These are phyloP conservation scores for Mycosarcoma mackinlayi DNA, from an alignment of 1,284 basidiomycete genomes.

Conservation along the genomic window DNA sequence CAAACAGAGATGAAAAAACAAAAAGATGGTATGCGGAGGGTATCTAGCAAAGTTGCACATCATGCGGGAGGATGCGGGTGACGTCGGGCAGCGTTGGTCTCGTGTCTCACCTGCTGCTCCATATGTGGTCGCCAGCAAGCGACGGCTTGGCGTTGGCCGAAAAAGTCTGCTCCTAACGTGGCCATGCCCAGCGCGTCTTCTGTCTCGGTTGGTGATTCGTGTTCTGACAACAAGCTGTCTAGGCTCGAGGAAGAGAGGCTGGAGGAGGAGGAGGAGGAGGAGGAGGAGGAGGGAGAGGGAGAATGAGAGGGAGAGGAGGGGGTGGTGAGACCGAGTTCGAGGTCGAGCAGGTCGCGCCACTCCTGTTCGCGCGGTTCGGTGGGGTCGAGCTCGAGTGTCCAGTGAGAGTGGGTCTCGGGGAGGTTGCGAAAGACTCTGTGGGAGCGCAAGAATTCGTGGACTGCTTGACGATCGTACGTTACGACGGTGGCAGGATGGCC, in stretches of 20 bases:
- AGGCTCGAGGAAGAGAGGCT: too few species aligned
- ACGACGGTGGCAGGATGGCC: neutral
- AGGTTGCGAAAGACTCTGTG: slow-evolving; percentile 32
- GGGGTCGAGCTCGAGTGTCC: slow-evolving; percentile 7
- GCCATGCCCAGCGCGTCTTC: slow-evolving; percentile 8
- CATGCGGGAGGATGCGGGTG: neutral
- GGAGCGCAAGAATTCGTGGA: slow-evolving; percentile 38
- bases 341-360: slow-evolving; percentile 45
- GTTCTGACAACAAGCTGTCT: too few species aligned
- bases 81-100: slow-evolving; percentile 13
- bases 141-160: slow-evolving; percentile 36
- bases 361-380: slow-evolving; percentile 17
- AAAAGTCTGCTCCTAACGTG: slow-evolving; percentile 37
- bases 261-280: too few species aligned
- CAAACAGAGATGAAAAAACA: too few species aligned
- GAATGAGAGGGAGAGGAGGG: neutral
- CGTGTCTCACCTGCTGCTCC: slow-evolving; percentile 22
- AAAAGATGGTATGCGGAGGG: neutral
- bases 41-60: too few species aligned
- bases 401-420: neutral
- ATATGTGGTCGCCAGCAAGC: slow-evolving; percentile 48
- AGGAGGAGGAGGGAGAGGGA: too few species aligned
- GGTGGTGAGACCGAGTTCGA: slow-evolving; percentile 37
- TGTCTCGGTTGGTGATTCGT: too few species aligned
- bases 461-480: slow-evolving; percentile 32